Conservation (phyloP, 805 yeast species). For the Myxozyma nipponensis region DNA sequence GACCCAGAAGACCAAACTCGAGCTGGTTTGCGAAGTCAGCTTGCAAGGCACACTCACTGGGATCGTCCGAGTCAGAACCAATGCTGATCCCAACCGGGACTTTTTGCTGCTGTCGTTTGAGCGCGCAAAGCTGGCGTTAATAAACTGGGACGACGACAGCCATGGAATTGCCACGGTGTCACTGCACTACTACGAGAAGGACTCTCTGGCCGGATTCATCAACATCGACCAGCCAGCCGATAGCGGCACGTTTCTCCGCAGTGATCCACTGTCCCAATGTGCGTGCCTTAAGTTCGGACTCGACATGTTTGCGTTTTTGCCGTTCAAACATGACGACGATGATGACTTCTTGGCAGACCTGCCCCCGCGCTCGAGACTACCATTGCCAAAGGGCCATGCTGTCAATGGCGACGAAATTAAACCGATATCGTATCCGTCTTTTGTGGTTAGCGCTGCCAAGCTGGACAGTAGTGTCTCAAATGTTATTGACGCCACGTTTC, state of each 20-base stretch:
- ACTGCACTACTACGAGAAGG: conserved; percentile 80
- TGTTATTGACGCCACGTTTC: conserved; percentile 66
- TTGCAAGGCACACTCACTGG: conserved; percentile 68
- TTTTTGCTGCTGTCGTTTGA: conserved; percentile 63
- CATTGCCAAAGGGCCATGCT: conserved; percentile 6
- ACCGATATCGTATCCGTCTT: conserved; percentile 48
- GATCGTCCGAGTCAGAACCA: conserved; percentile 40
- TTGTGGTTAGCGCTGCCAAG: conserved; percentile 49
- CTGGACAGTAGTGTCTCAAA: conserved; percentile 56
- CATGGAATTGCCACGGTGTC: conserved; percentile 66
- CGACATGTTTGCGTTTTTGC: conserved; percentile 68
- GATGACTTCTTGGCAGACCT: conserved; percentile 30
- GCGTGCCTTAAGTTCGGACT: conserved; percentile 51
- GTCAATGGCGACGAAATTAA: conserved; percentile 13
- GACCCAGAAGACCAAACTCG: conserved; percentile 34
- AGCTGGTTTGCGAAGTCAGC: conserved; percentile 58
- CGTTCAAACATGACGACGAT: conserved; percentile 47
- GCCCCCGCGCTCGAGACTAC: conserved; percentile 28
- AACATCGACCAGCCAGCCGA: conserved; percentile 27
- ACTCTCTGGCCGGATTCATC: conserved; percentile 37
- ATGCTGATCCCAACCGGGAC: conserved; percentile 46
- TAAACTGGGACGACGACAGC: conserved; percentile 61
- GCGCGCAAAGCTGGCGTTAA: conserved; percentile 70
- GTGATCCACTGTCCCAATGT: conserved; percentile 57
- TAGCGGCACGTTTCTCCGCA: conserved; percentile 46